Conservation (phyloP, 768 basidiomycete genomes). For the Guyanaporus albipodus region DNA sequence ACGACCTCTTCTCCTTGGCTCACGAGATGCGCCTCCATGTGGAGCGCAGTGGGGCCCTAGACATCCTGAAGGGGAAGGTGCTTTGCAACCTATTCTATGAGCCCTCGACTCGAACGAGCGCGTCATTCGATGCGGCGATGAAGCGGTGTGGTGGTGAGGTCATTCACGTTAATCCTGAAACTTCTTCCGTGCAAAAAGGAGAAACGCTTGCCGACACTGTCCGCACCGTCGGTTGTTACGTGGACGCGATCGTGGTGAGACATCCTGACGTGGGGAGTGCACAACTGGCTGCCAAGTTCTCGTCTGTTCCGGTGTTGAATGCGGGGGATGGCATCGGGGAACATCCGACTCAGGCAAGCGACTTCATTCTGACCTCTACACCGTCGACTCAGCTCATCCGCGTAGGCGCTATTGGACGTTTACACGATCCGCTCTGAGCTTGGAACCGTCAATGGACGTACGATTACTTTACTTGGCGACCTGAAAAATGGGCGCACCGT, state of each 20-base stretch:
- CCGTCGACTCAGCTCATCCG: conserved; percentile 4
- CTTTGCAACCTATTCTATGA: conserved; percentile 95
- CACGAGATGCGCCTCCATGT: conserved; percentile 97
- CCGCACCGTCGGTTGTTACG: conserved; percentile 91
- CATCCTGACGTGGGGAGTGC: conserved; percentile 93
- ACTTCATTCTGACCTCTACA: not conserved
- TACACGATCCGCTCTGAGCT: conserved; percentile 98
- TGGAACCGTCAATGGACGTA: conserved; percentile 95
- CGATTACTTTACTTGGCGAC: conserved; percentile 90
- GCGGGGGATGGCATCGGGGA: conserved; percentile 97
- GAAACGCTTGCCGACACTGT: conserved; percentile 92
- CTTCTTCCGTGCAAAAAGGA: conserved; percentile 89
- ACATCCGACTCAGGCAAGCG: conserved; percentile 88
- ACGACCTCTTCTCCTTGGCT: conserved; percentile 91
- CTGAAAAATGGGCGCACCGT: conserved; percentile 98
- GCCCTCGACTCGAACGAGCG: conserved; percentile 91
- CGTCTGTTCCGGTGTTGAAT: conserved; percentile 93
- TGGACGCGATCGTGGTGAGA: conserved; percentile 89
- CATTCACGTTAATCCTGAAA: conserved; percentile 74
- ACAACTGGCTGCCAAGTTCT: conserved; percentile 94
- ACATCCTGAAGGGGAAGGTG: conserved; percentile 87
- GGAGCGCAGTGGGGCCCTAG: conserved; percentile 83
- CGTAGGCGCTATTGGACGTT: conserved; percentile 75
- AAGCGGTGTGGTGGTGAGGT: conserved; percentile 96
- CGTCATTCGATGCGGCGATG: conserved; percentile 98